Base-by-base conservation (phyloP, 306 rosid species). In the Lathyrus tuberosus region DNA sequence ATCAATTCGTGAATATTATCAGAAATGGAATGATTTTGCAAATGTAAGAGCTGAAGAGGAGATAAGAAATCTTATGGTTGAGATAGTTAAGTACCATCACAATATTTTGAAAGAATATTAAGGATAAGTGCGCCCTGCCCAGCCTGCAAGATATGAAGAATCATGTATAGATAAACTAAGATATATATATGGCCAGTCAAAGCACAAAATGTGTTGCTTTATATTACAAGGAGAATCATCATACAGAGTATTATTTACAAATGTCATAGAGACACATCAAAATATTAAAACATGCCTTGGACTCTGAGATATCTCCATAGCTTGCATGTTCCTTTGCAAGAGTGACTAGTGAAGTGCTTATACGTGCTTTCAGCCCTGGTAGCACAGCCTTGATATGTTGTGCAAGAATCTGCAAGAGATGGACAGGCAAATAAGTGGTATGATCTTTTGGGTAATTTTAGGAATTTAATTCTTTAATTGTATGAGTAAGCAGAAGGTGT, bases 71-170 rank as follows among this genome's bases (percentile, higher is more conserved):
- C 22, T 49, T 47, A 31, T 13, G 37, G 42, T 16, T 24, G 64
- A 56, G 49, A 65, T 64, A 65, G 41, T 56, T 76, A 83, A 37
- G 72, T 84, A 94, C 99, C 99, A 61, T 91, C 97, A 63, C 81
- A 80, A 63, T 87, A 94, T 75, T 94, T 94, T 52, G 99, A 87
- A 73, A 94, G 96, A 79, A 94, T 84, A 79, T 87, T 91, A 71
- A 94, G 84, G 62, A 94, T 90, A 71, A 94, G 92, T 65, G 97
- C 92, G 63, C 99, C 96, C 80, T 91, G 97, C 67, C 92, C 96
- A 80, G 96, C 92, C 99, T 94, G 64, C 49, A 74, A 75, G 76
- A 69, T 66, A 71, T 17, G 63, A 69, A 47, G 71, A 33, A 38
- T 43, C 63, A 30, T 40, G 41, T 11, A 43, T 12, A 28, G 70